Base-by-base conservation (phyloP, 2,329 filamentous ascomycete genomes). In the Sclerotinia trifoliorum region DNA sequence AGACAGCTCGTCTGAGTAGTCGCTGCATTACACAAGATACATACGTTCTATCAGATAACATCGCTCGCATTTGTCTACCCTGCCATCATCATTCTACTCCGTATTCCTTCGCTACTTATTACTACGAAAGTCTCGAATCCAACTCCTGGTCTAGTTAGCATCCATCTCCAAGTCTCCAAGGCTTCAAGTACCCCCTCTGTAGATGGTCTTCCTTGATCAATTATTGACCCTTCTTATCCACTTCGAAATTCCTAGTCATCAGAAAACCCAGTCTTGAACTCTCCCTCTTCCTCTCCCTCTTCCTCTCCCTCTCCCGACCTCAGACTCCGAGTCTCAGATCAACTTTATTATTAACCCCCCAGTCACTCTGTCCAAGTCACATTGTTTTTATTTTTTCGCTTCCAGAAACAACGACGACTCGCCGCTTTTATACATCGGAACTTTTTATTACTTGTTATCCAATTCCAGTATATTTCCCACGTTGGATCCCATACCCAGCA, bases 361-460 rank as follows among this genome's bases (percentile, higher is more conserved):
- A 49, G 39, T 54, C 15, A 21, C 8, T 32, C 10, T 48, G n/a
- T 17, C 24, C 39, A 49, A 49, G 58, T 35, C 57, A n/a, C 42
- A 35, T 60, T 29, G 3, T 13, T 15, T n/a, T 1, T 29, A 35
- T 32, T 35, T 24, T 26, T 15, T 24, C 55, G 39, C 63, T 61
- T 42, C 65, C 55, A 61, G 56, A 52, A 67, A 51, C 29, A 42
- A 5, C 17, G 2, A 42, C 60, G 17, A 15, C 17, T n/a, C 35
- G 65, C 65, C 5, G 65, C 65, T 63, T 67, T 67, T 62, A 67
- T 35, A 32, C 3, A 2, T 67, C 65, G 56, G 56, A 62, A 62
- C 15, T 54, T 61, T 42, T 62, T 49, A 66, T 61, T 42, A n/a
- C n/a, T 62, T n/a, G 29, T 42, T 46, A 19, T 62, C 10, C 29